A percentile compares a stretch with the other conserved stretches of the same genome.
Evolutionary conservation across 2,329 filamentous ascomycete species (phyloP).

Genomic region (Colletotrichum sojae): DNA sequence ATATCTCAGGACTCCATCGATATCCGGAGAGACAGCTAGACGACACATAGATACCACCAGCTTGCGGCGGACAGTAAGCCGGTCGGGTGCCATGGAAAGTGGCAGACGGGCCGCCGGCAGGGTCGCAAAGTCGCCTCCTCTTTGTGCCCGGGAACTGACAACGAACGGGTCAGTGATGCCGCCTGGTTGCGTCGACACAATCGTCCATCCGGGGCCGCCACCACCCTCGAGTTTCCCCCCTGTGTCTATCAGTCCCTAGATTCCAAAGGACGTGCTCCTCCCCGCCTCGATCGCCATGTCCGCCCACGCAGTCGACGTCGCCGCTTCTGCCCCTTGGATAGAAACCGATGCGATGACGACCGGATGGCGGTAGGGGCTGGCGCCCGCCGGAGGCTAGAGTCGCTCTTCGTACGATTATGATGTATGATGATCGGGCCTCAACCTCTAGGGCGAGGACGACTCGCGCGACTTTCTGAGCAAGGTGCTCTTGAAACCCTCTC

Average conservation of each 20-base stretch:
- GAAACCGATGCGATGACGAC: conserved; percentile 22
- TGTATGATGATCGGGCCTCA: conserved; percentile 23
- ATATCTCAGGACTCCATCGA: not conserved
- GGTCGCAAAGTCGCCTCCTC: conserved; percentile 15
- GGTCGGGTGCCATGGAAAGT: not conserved
- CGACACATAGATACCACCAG: conserved; percentile 7
- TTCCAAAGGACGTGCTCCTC: conserved; percentile 15
- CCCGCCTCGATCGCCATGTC: conserved; percentile 19
- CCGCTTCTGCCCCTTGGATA: not conserved
- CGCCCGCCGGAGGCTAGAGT: not conserved
- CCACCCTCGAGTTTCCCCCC: conserved; percentile 7
- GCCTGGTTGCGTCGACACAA: conserved; percentile 10
- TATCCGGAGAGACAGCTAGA: not conserved
- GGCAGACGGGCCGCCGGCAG: conserved; percentile 8
- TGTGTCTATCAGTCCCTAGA: conserved; percentile 30
- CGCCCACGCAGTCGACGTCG: not conserved
- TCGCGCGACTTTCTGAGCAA: conserved; percentile 37
- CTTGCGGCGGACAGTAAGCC: not conserved
- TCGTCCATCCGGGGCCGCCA: conserved; percentile 18
- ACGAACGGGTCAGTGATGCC: conserved; percentile 5
- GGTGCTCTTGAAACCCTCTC: conserved; percentile 32
- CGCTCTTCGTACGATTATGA: conserved; percentile 34
- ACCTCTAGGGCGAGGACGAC: conserved; percentile 24
- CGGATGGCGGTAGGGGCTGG: conserved; percentile 4
- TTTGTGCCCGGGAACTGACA: conserved; percentile 4